Conservation (phyloP, 495 filamentous ascomycete genomes). For the Bacidia rubella region DNA sequence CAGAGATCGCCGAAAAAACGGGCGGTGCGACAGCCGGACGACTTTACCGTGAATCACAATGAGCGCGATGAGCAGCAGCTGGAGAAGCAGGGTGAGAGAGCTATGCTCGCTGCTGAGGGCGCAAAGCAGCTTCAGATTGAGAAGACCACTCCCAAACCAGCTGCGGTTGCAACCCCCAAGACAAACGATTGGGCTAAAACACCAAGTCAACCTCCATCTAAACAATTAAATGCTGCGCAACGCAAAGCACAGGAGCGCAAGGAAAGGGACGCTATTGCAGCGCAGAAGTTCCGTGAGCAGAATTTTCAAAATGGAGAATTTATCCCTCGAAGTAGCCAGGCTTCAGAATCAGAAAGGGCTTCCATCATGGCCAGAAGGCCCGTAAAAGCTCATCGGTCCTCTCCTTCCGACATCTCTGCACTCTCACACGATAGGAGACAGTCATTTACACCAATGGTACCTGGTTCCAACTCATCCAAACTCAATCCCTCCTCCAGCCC, state of each 20-base stretch:
- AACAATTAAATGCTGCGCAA: neutral
- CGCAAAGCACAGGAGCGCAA: neutral
- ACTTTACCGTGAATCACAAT: neutral
- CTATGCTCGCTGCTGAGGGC: constrained; percentile 10
- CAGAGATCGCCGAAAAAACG: neutral
- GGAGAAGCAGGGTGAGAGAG: constrained; percentile 7
- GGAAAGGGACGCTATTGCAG: neutral
- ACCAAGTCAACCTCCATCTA: neutral
- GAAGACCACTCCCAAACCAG: constrained; percentile 1
- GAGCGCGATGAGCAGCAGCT: constrained; percentile 1
- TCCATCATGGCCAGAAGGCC: neutral
- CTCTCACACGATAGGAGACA: constrained; percentile 1
- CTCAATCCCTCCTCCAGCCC: constrained; percentile 8
- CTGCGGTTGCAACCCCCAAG: neutral
- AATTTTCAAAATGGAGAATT: neutral
- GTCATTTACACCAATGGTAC: constrained; percentile 11
- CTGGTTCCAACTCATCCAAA: neutral
- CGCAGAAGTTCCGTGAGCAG: neutral
- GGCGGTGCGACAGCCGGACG: neutral
- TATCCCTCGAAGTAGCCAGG: neutral
- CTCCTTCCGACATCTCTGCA: neutral
- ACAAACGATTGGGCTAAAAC: neutral
- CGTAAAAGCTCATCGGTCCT: constrained; percentile 2
- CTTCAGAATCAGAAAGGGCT: neutral
- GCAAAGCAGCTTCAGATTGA: constrained; percentile 11